Evolutionary conservation across 176 grass and related monocot genomes (phyloP).

Genomic region (Cocos nucifera): DNA sequence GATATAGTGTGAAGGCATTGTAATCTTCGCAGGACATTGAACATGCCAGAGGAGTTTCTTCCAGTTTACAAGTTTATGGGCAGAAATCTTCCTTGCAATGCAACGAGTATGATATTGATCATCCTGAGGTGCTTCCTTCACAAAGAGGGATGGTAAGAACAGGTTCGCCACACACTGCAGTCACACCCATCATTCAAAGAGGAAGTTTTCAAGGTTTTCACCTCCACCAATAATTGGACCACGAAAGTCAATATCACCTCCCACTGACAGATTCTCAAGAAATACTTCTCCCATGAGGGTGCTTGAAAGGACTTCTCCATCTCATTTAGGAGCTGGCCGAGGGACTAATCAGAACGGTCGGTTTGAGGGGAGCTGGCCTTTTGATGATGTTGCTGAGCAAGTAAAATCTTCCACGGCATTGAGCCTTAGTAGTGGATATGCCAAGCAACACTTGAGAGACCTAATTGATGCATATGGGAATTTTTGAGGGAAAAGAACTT

Average conservation of each 20-base stretch:
- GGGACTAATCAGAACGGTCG: constrained; percentile 35
- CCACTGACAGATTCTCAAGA: constrained; percentile 38
- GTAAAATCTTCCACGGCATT: constrained; percentile 7
- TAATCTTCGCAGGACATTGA: constrained; percentile 19
- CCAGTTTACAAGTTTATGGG: constrained; percentile 22
- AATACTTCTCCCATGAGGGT: constrained; percentile 34
- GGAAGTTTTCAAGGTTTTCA: constrained; percentile 28
- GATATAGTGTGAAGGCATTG: too few relatives aligned
- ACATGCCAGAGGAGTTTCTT: constrained; percentile 16
- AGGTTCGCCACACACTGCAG: constrained; percentile 23
- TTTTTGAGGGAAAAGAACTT: constrained; percentile 47
- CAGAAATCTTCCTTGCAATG: constrained; percentile 36
- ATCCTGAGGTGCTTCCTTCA: constrained; percentile 33
- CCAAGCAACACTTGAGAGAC: constrained; percentile 65
- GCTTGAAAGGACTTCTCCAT: constrained; percentile 32
- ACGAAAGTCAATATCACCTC: constrained; percentile 46
- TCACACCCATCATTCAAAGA: constrained; percentile 31
- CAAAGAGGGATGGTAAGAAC: constrained; percentile 19
- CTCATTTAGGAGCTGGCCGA: constrained; percentile 46
- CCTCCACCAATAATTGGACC: constrained; percentile 30
- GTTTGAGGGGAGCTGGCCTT: constrained; percentile 28
- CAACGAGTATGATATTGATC: constrained; percentile 42
- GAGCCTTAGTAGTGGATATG: constrained; percentile 57
- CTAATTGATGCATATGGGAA: constrained; percentile 98
- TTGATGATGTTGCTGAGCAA: constrained; percentile 21